Evolutionary conservation across 139 green algal genomes (phyloP).

Genomic region (Picochlorum sp.): DNA sequence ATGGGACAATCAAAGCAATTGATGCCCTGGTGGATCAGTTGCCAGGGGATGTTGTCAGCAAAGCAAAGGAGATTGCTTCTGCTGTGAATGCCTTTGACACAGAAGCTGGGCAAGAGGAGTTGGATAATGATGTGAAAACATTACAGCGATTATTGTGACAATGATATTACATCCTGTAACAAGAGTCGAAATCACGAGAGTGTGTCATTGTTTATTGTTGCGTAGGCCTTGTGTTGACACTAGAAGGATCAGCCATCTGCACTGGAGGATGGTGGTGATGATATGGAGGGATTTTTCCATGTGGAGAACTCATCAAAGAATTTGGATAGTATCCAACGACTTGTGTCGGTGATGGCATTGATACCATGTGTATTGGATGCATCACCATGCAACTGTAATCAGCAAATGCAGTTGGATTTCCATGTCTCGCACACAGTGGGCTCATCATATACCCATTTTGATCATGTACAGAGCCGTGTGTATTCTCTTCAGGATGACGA

Average conservation of each 20-base stretch:
- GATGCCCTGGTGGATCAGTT: slow-evolving; percentile 8
- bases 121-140: background rate
- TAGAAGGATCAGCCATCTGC: no score
- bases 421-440: background rate
- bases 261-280: no score
- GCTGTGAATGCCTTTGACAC: background rate
- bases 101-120: background rate
- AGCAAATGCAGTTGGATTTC: no score
- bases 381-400: no score
- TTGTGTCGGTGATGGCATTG: no score
- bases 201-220: background rate
- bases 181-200: background rate
- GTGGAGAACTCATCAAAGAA: no score
- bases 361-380: no score
- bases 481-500: background rate
- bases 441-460: background rate
- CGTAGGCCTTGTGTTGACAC: background rate
- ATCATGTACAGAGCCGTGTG: background rate
- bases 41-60: background rate
- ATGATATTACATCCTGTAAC: background rate
- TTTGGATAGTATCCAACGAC: no score
- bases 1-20: slow-evolving; percentile 14
- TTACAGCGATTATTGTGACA: background rate
- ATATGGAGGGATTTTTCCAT: no score
- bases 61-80: background rate